Percentiles rank a stretch among this genome's conserved stretches.
These are phyloP conservation scores for Solanum commersonii DNA, from an alignment of 257 asterid genomes.

Conservation along the genomic window DNA sequence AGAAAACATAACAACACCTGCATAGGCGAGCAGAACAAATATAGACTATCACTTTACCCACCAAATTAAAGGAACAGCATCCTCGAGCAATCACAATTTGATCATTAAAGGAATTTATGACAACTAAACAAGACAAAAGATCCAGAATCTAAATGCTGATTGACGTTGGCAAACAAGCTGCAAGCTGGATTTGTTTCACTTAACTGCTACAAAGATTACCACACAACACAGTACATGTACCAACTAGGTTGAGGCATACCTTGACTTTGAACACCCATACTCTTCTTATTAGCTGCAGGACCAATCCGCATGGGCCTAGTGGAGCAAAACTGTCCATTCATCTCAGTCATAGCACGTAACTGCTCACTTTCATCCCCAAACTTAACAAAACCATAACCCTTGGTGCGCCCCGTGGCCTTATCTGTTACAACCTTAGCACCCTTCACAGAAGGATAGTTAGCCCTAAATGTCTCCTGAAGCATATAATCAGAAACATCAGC, in stretches of 20 bases:
- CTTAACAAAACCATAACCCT: constrained; percentile 84
- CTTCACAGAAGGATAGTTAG: constrained; percentile 55
- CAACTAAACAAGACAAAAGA: constrained; percentile 14
- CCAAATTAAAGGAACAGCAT: constrained; percentile 13
- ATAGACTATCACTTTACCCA: constrained; percentile 22
- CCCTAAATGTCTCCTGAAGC: constrained; percentile 62
- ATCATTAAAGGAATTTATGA: constrained; percentile 18
- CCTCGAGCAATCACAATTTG: constrained; percentile 6
- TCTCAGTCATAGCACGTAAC: constrained; percentile 69
- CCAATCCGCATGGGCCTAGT: constrained; percentile 90
- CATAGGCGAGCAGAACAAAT: neutral
- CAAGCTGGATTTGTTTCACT: neutral
- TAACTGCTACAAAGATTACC: neutral
- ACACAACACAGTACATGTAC: neutral
- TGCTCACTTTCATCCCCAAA: constrained; percentile 87
- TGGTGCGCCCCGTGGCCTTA: constrained; percentile 70
- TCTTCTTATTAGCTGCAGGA: constrained; percentile 77
- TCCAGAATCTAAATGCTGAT: constrained; percentile 10
- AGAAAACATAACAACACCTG: neutral
- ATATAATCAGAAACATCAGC: constrained; percentile 72
- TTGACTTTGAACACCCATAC: constrained; percentile 37
- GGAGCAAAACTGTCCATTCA: constrained; percentile 76
- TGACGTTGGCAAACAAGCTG: constrained; percentile 1
- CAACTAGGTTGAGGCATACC: constrained; percentile 27
- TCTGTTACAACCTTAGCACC: constrained; percentile 83